Evolutionary conservation across 192 early-diverging fungal species (phyloP).

Genomic region (Coemansia javaensis): DNA sequence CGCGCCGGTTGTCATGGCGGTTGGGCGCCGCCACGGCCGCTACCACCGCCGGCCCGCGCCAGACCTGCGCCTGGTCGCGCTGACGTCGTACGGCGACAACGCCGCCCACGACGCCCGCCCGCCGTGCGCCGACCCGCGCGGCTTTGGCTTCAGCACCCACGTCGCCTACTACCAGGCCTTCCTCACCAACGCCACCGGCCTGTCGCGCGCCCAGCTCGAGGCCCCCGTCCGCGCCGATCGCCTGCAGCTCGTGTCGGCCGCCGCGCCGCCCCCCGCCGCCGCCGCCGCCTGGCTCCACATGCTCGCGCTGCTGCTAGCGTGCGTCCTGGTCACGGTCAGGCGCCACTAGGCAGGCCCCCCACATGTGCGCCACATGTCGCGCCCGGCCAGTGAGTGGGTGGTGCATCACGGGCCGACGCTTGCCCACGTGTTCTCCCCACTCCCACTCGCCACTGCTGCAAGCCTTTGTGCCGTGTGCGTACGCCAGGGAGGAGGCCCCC

Average conservation of each 20-base stretch:
- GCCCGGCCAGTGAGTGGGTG: too few relatives aligned
- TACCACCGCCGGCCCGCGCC: background rate
- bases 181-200: slow-evolving; percentile 25
- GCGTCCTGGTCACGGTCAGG: too few relatives aligned
- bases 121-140: slow-evolving; percentile 34
- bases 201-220: slow-evolving; percentile 16
- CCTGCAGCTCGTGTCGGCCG: slow-evolving; percentile 2
- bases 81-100: slow-evolving; percentile 51
- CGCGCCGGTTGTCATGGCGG: slow-evolving; percentile 23
- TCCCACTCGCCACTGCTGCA: too few relatives aligned
- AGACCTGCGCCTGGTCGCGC: slow-evolving; percentile 25
- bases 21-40: background rate
- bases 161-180: slow-evolving; percentile 41
- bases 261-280: background rate
- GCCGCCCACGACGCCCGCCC: slow-evolving; percentile 19
- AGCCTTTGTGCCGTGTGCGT: too few relatives aligned
- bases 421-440: too few relatives aligned
- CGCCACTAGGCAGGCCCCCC: too few relatives aligned
- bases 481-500: too few relatives aligned
- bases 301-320: too few relatives aligned
- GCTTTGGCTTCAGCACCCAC: slow-evolving; percentile 50
- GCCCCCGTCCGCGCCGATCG: slow-evolving; percentile 23
- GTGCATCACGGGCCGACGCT: too few relatives aligned
- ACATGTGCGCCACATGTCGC: too few relatives aligned
- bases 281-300: too few relatives aligned